A percentile compares a stretch with the other conserved stretches of the same genome.
Conservation (phyloP, 179 eudicot genomes). For the Beta macrorhiza region DNA sequence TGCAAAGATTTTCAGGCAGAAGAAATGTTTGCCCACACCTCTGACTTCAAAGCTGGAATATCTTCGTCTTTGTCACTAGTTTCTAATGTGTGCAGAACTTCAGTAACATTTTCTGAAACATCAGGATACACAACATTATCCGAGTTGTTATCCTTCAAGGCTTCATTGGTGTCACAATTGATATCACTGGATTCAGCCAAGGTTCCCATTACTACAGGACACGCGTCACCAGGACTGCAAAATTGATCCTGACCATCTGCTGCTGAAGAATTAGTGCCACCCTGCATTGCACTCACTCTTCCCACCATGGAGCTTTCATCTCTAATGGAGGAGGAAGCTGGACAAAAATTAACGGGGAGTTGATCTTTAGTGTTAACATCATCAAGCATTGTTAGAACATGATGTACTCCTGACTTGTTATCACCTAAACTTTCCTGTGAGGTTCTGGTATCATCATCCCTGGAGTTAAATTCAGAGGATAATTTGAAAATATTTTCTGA, state of each 20-base stretch:
- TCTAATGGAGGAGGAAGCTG: constrained; percentile 34
- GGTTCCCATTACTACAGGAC: constrained; percentile 18
- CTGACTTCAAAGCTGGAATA: constrained; percentile 44
- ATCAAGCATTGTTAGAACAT: constrained; percentile 25
- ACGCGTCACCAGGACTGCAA: constrained; percentile 26
- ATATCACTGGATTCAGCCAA: constrained; percentile 27
- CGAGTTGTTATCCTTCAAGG: constrained; percentile 21
- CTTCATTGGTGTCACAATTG: constrained; percentile 26
- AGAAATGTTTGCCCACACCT: constrained; percentile 45
- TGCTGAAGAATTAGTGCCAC: constrained; percentile 27
- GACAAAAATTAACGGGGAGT: constrained; percentile 22
- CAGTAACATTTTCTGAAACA: constrained; percentile 30
- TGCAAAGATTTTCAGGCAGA: constrained; percentile 19
- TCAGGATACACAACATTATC: constrained; percentile 23
- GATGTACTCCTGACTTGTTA: constrained; percentile 24
- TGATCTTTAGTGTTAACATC: constrained; percentile 32
- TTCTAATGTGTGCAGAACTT: constrained; percentile 23
- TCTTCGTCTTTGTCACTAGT: constrained; percentile 38
- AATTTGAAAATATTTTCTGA: constrained; percentile 22
- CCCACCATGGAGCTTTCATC: constrained; percentile 31
- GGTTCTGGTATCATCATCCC: constrained; percentile 30
- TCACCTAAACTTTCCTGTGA: constrained; percentile 28
- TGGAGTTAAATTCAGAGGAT: constrained; percentile 30
- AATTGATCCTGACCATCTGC: constrained; percentile 30
- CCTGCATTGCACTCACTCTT: constrained; percentile 26